phyloP scores from a whole-genome alignment of 2,329 filamentous ascomycete genomes.

The Ploettnerulaceae sp. region DNA sequence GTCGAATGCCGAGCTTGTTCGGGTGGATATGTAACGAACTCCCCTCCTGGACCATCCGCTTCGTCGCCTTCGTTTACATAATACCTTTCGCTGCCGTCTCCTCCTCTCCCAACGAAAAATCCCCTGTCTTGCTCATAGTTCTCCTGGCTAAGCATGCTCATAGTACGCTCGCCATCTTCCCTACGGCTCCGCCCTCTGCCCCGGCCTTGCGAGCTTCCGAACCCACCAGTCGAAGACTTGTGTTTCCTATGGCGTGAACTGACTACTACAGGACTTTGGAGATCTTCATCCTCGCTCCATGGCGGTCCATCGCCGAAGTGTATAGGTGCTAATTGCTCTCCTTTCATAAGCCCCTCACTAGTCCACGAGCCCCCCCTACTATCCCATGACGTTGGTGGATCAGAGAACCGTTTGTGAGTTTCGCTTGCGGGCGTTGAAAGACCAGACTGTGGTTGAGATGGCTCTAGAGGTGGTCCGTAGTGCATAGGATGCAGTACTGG shows the following conservation, averaged over 20 bases:
- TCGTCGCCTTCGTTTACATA: slow-evolving; percentile 67
- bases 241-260: slow-evolving; percentile 82
- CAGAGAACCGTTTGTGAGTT: slow-evolving; percentile 69
- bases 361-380: slow-evolving; percentile 46
- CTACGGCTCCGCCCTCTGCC: slow-evolving; percentile 45
- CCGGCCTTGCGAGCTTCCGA: slow-evolving; percentile 35
- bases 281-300: slow-evolving; percentile 92
- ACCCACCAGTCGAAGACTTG: slow-evolving; percentile 59
- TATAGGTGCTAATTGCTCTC: slow-evolving; percentile 72
- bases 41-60: slow-evolving; percentile 70
- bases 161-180: slow-evolving; percentile 36
- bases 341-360: slow-evolving; percentile 50
- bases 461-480: slow-evolving; percentile 82
- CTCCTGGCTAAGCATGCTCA: slow-evolving; percentile 42
- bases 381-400: slow-evolving; percentile 74
- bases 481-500: slow-evolving; percentile 77
- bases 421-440: slow-evolving; percentile 83
- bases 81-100: slow-evolving; percentile 69
- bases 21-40: slow-evolving; percentile 73
- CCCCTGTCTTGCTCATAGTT: slow-evolving; percentile 57
- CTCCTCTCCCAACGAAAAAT: slow-evolving; percentile 61
- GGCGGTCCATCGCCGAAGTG: slow-evolving; percentile 84
- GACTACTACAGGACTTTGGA: slow-evolving; percentile 83
- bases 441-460: slow-evolving; percentile 64
- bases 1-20: slow-evolving; percentile 56